These are phyloP conservation scores for Fraxinus sp. DNA, from an alignment of 305 asterid genomes.

Conservation along the genomic window DNA sequence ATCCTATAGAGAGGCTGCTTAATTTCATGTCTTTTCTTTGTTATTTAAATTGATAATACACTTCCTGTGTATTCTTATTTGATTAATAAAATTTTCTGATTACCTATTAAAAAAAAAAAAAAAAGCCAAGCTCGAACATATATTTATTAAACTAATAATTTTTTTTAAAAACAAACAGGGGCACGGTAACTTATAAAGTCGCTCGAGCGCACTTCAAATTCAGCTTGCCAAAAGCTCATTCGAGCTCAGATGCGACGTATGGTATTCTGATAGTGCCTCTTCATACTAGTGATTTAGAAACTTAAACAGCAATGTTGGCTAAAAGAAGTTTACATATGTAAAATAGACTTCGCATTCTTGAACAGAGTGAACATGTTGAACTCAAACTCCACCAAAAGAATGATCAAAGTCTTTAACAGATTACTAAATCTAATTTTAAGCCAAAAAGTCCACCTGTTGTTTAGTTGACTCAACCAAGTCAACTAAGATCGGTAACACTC, in stretches of 20 bases:
- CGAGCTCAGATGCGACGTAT: neutral
- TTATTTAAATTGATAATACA: too few relatives aligned
- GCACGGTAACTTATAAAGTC: neutral
- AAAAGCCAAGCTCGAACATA: neutral
- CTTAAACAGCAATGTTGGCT: neutral
- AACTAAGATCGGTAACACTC: neutral
- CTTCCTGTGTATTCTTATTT: too few relatives aligned
- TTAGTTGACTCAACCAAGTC: neutral
- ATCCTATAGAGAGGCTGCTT: too few relatives aligned
- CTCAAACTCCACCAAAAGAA: neutral
- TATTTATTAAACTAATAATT: neutral
- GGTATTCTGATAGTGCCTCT: neutral
- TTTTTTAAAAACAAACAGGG: neutral
- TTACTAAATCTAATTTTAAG: neutral
- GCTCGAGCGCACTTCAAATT: neutral
- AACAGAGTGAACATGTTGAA: neutral
- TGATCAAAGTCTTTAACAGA: neutral
- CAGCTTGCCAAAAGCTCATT: neutral
- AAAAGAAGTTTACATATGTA: neutral
- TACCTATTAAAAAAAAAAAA: too few relatives aligned
- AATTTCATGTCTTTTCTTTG: too few relatives aligned
- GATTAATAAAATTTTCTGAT: too few relatives aligned
- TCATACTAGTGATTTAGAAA: neutral
- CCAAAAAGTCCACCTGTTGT: neutral
- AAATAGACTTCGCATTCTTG: neutral